These are phyloP conservation scores for Salix suchowensis DNA, from an alignment of 345 rosid genomes.

Conservation along the genomic window DNA sequence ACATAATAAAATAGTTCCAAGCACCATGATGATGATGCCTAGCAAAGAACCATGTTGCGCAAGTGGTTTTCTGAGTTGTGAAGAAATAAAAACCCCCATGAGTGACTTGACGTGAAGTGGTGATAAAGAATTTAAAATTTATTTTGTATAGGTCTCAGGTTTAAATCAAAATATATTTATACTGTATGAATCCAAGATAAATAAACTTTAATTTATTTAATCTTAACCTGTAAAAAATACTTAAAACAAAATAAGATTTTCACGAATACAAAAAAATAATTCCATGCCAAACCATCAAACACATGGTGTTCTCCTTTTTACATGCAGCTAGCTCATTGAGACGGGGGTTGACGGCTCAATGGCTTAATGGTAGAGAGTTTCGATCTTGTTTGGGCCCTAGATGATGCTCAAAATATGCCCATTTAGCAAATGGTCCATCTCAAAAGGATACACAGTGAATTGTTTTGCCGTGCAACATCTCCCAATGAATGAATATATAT, in stretches of 20 bases:
- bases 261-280: too few relatives aligned
- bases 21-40: slow-evolving; percentile 24
- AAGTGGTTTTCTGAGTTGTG: slow-evolving; percentile 1
- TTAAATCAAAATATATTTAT: too few relatives aligned
- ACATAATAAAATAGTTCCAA: background rate
- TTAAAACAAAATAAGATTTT: too few relatives aligned
- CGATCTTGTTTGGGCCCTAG: background rate
- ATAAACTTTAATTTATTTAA: too few relatives aligned
- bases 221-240: too few relatives aligned
- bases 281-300: background rate
- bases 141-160: fast-evolving
- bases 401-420: background rate
- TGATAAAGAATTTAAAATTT: too few relatives aligned
- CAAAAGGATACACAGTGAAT: background rate
- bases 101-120: too few relatives aligned
- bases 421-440: slow-evolving; percentile 2
- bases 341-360: background rate
- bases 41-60: slow-evolving; percentile 21
- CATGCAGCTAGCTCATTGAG: background rate
- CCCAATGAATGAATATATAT: background rate
- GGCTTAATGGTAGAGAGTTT: background rate
- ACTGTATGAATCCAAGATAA: fast-evolving
- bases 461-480: background rate
- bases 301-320: background rate
- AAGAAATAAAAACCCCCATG: background rate